Percentiles rank a stretch among this genome's conserved stretches.
Evolutionary conservation across 306 rosid genomes (phyloP).

Genomic region (Parietaria judaica): DNA sequence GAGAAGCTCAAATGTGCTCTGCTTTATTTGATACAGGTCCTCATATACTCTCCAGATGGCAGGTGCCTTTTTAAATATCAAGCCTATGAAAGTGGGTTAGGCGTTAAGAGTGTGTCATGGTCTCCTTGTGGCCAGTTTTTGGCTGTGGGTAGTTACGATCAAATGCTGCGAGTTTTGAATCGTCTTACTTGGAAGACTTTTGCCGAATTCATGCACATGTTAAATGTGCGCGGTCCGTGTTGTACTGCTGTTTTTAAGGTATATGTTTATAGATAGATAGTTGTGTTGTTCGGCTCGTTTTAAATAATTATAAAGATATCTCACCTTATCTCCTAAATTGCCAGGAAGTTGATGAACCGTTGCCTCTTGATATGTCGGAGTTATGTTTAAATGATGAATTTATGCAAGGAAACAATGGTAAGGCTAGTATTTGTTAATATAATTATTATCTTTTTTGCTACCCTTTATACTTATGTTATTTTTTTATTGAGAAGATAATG

Average conservation of each 20-base stretch:
- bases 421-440: conserved; percentile 8
- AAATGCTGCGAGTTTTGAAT: conserved; percentile 89
- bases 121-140: conserved; percentile 96
- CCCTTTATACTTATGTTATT: background rate
- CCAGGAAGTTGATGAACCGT: conserved; percentile 92
- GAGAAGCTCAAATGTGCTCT: conserved; percentile 22
- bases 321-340: conserved; percentile 21
- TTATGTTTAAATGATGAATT: conserved; percentile 64
- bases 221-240: conserved; percentile 76
- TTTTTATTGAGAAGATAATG: conserved; percentile 36
- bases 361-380: conserved; percentile 86
- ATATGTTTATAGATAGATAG: conserved; percentile 7
- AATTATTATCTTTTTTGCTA: conserved; percentile 7
- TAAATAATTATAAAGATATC: conserved; percentile 11
- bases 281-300: background rate
- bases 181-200: conserved; percentile 96
- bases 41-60: conserved; percentile 92
- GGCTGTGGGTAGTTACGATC: conserved; percentile 96
- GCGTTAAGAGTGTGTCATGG: conserved; percentile 93
- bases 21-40: conserved; percentile 43
- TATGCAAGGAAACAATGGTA: conserved; percentile 63
- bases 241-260: conserved; percentile 87
- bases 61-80: conserved; percentile 91
- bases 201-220: conserved; percentile 88
- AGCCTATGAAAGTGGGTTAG: conserved; percentile 93